A percentile compares a stretch with the other conserved stretches of the same genome.
These are phyloP conservation scores for Paecilomyces dactylethromorphus DNA, from an alignment of 2,329 filamentous ascomycete species.

Conservation along the genomic window DNA sequence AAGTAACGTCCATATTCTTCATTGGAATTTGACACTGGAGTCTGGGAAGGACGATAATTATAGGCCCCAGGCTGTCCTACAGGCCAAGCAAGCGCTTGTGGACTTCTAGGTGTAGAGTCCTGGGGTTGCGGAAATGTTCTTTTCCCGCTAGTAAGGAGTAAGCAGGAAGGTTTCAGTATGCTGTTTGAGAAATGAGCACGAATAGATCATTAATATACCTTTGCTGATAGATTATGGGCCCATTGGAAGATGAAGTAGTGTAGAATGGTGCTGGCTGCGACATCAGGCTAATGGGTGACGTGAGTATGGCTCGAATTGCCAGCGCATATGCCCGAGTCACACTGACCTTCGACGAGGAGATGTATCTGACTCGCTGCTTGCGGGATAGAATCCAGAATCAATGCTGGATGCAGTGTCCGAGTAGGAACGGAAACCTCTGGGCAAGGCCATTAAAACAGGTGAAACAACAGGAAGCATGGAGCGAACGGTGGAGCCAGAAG, in stretches of 20 bases:
- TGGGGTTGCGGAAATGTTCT: conserved; percentile 22
- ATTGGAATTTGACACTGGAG: conserved; percentile 18
- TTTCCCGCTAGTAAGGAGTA: conserved; percentile 20
- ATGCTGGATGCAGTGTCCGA: conserved; percentile 20
- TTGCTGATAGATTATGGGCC: conserved; percentile 29
- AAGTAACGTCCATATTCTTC: conserved; percentile 23
- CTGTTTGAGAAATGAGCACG: not conserved
- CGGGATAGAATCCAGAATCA: conserved; percentile 22
- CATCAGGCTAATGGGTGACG: conserved; percentile 16
- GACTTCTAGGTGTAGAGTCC: conserved; percentile 22
- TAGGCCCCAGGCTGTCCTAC: conserved; percentile 20
- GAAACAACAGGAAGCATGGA: conserved; percentile 27
- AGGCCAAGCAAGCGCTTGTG: conserved; percentile 15
- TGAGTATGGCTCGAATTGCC: conserved; percentile 14
- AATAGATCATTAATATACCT: conserved; percentile 20
- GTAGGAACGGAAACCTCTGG: conserved; percentile 23
- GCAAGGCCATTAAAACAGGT: conserved; percentile 21
- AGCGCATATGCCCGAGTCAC: not conserved
- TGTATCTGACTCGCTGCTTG: conserved; percentile 23
- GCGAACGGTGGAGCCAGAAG: conserved; percentile 5
- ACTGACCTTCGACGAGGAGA: conserved; percentile 31
- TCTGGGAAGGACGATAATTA: conserved; percentile 24
- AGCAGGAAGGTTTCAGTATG: conserved; percentile 9
- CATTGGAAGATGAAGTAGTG: conserved; percentile 17
- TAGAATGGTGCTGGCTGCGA: conserved; percentile 24